These are phyloP conservation scores for Phaeoacremonium minimum DNA, from an alignment of 2,329 filamentous ascomycete species.

Conservation along the genomic window DNA sequence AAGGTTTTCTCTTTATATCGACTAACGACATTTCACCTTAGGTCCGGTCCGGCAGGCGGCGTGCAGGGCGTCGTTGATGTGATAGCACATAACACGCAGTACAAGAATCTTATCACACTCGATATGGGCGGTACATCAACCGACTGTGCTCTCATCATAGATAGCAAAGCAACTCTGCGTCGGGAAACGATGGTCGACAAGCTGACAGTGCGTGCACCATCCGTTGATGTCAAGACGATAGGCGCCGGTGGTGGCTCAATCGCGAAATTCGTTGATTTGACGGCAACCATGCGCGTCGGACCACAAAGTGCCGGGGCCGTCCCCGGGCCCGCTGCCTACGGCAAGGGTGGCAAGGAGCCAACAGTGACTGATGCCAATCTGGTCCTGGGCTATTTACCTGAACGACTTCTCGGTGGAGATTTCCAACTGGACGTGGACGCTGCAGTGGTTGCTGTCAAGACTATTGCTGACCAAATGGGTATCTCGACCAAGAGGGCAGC, in stretches of 20 bases:
- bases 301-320: conserved; percentile 43
- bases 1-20: no score
- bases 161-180: conserved; percentile 35
- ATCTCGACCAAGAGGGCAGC: conserved; percentile 34
- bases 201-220: conserved; percentile 38
- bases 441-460: conserved; percentile 32
- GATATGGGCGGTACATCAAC: conserved; percentile 48
- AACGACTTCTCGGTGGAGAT: conserved; percentile 37
- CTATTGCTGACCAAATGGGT: conserved; percentile 39
- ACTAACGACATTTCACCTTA: neutral
- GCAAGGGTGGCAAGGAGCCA: conserved; percentile 36
- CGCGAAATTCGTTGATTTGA: conserved; percentile 39
- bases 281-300: conserved; percentile 41
- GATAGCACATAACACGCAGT: conserved; percentile 36
- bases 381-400: conserved; percentile 40
- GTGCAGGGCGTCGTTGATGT: conserved; percentile 41
- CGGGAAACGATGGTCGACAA: conserved; percentile 38
- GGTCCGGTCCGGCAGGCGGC: conserved; percentile 44
- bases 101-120: conserved; percentile 42
- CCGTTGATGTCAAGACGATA: conserved; percentile 42
- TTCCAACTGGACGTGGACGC: conserved; percentile 37
- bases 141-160: conserved; percentile 39
- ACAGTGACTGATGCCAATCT: conserved; percentile 47
- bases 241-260: conserved; percentile 46
- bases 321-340: conserved; percentile 45